Conservation (phyloP, 495 filamentous ascomycete species). For the Talaromyces thailandensis region DNA sequence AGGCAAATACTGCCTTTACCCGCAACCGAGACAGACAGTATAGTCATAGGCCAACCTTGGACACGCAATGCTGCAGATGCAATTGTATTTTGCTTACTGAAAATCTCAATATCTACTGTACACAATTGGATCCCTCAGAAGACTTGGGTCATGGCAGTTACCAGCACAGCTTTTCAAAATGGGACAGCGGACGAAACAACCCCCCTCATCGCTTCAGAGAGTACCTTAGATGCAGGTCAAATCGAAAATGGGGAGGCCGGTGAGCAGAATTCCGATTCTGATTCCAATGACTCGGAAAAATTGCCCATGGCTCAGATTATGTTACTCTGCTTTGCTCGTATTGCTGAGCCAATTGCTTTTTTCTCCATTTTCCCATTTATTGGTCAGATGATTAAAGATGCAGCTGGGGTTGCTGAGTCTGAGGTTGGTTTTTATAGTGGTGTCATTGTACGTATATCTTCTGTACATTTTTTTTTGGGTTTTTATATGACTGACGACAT, state of each 20-base stretch:
- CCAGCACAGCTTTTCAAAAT: background rate
- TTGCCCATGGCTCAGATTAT: conserved; percentile 52
- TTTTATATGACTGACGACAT: background rate
- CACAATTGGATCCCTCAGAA: background rate
- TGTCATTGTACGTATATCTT: conserved; percentile 37
- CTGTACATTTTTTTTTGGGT: background rate
- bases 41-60: background rate
- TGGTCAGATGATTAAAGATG: conserved; percentile 57
- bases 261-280: background rate
- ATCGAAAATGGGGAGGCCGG: background rate
- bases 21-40: background rate
- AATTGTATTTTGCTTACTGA: background rate
- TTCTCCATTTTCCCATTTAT: conserved; percentile 72
- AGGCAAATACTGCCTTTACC: background rate
- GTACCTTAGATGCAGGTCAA: background rate
- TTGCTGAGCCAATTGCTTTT: conserved; percentile 67
- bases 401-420: conserved; percentile 41
- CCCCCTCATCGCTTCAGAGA: background rate
- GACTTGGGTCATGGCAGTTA: background rate
- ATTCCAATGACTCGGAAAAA: conserved; percentile 21
- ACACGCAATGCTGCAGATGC: background rate
- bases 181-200: background rate
- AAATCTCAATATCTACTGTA: background rate
- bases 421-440: conserved; percentile 68
- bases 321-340: conserved; percentile 55